A percentile compares a stretch with the other conserved stretches of the same genome.
These are phyloP conservation scores for Sporothrix humicola DNA, from an alignment of 2,329 filamentous ascomycete genomes.

Conservation along the genomic window DNA sequence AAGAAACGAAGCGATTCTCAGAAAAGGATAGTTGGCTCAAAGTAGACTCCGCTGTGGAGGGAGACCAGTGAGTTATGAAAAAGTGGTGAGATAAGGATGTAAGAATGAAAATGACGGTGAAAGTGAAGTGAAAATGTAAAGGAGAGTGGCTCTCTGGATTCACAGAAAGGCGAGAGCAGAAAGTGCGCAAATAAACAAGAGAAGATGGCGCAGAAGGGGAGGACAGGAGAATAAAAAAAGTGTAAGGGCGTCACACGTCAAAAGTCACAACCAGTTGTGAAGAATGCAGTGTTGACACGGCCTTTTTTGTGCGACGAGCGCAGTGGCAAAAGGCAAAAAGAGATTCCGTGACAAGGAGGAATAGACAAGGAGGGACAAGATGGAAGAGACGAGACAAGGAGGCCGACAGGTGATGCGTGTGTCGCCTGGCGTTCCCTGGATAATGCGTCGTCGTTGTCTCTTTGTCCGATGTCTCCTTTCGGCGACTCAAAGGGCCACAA, in stretches of 20 bases:
- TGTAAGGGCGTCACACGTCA: neutral
- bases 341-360: neutral
- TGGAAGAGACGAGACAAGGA: conserved; percentile 2
- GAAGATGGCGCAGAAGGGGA: conserved; percentile 2
- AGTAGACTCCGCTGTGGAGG: neutral
- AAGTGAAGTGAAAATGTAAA: conserved; percentile 10
- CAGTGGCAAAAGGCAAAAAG: conserved; percentile 18
- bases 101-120: neutral
- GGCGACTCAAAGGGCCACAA: conserved; percentile 16
- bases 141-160: conserved; percentile 1
- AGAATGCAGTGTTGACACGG: conserved; percentile 18
- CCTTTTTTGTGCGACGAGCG: conserved; percentile 19
- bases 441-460: conserved; percentile 28
- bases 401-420: conserved; percentile 8
- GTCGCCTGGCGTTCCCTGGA: conserved; percentile 14
- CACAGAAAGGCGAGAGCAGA: conserved; percentile 2
- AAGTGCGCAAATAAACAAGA: neutral
- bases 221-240: conserved; percentile 3
- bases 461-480: conserved; percentile 32
- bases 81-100: conserved; percentile 15
- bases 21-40: conserved; percentile 25
- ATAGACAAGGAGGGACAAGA: neutral
- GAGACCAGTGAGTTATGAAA: neutral
- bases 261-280: conserved; percentile 39
- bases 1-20: conserved; percentile 22